Evolutionary conservation across 805 yeast species (phyloP).

Genomic region (Saturnispora silvae): DNA sequence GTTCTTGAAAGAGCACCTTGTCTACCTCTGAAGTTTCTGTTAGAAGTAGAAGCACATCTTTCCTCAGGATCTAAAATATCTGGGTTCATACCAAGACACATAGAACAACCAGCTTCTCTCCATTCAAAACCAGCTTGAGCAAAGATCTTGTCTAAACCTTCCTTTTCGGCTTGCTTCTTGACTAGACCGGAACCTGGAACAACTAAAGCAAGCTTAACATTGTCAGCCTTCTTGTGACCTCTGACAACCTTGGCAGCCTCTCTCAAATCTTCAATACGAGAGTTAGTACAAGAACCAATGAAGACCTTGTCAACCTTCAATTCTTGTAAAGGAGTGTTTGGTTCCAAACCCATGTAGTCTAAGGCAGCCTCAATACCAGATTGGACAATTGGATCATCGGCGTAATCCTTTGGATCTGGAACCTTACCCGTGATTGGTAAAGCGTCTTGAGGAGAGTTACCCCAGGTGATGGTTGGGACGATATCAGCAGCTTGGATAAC

Average conservation of each 20-base stretch:
- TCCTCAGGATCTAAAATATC: conserved; percentile 92
- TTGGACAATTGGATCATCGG: conserved; percentile 63
- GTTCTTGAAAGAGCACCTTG: conserved; percentile 96
- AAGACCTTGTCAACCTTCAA: conserved; percentile 84
- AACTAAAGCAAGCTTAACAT: conserved; percentile 72
- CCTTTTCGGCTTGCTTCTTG: conserved; percentile 85
- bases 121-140: conserved; percentile 91
- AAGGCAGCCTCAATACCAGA: conserved; percentile 88
- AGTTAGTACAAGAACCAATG: conserved; percentile 96
- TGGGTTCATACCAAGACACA: conserved; percentile 99
- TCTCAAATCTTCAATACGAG: conserved; percentile 93
- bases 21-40: conserved; percentile 98
- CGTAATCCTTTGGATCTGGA: conserved; percentile 77
- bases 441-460: conserved; percentile 98
- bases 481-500: conserved; percentile 73
- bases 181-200: conserved; percentile 98
- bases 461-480: conserved; percentile 97
- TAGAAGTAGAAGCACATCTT: conserved; percentile 97
- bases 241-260: conserved; percentile 90
- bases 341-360: conserved; percentile 79
- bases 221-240: conserved; percentile 79
- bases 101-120: conserved; percentile 99
- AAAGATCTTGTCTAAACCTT: conserved; percentile 88
- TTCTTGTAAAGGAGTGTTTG: conserved; percentile 71
- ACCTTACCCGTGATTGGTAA: conserved; percentile 83